phyloP scores from a whole-genome alignment of 345 rosid genomes.

The Brassica napus region DNA sequence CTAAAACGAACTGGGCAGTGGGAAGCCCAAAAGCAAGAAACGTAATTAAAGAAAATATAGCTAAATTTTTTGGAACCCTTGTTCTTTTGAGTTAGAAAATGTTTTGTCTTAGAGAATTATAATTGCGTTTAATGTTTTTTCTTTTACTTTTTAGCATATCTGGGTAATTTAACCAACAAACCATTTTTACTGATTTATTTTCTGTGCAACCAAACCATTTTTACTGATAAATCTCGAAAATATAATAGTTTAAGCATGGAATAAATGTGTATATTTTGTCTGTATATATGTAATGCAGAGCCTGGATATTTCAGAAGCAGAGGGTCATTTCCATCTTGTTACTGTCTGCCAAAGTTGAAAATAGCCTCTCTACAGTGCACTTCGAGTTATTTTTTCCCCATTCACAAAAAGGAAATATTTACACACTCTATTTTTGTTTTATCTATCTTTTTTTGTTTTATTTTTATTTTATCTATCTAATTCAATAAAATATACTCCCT shows the following conservation, averaged over 20 bases:
- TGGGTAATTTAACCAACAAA: neutral
- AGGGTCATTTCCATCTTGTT: slow-evolving; percentile 43
- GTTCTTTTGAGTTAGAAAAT: neutral
- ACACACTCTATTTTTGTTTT: neutral
- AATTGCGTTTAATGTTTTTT: neutral
- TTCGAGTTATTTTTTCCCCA: slow-evolving; percentile 10
- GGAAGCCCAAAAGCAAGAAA: neutral
- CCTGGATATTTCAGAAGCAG: slow-evolving; percentile 30
- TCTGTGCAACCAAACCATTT: neutral
- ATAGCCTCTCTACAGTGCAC: slow-evolving; percentile 33
- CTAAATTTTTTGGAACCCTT: neutral
- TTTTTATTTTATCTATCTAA: neutral
- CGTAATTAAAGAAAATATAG: neutral
- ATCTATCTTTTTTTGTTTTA: no score
- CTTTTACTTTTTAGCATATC: neutral
- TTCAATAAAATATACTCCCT: neutral
- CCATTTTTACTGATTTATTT: neutral
- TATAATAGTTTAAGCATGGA: neutral
- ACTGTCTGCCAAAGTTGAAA: slow-evolving; percentile 39
- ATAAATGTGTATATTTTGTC: slow-evolving; percentile 19
- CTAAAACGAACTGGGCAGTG: no score
- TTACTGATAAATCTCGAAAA: neutral
- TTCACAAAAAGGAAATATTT: neutral
- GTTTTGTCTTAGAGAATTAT: neutral
- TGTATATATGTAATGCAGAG: slow-evolving; percentile 28